Conservation (phyloP, 495 filamentous ascomycete genomes). For the Penicillium canescens region DNA sequence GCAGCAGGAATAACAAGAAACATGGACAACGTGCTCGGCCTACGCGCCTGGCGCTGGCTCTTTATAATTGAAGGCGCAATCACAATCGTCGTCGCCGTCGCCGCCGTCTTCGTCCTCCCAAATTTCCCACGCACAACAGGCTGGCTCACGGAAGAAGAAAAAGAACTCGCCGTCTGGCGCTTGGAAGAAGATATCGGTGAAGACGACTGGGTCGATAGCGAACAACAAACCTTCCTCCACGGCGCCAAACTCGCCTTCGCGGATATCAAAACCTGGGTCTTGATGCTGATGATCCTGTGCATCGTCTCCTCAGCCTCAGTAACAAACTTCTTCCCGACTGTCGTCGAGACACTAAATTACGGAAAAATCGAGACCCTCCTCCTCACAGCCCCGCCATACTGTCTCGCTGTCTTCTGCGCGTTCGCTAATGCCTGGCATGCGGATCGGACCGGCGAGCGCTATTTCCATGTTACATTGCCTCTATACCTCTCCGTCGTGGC, state of each 20-base stretch:
- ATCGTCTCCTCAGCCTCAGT: slow-evolving; percentile 72
- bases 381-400: slow-evolving; percentile 75
- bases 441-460: slow-evolving; percentile 76
- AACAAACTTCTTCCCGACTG: slow-evolving; percentile 89
- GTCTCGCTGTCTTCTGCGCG: slow-evolving; percentile 68
- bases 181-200: slow-evolving; percentile 78
- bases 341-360: slow-evolving; percentile 74
- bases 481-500: slow-evolving; percentile 67
- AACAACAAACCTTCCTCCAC: slow-evolving; percentile 64
- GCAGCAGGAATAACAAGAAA: slow-evolving; percentile 46
- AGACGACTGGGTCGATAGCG: slow-evolving; percentile 67
- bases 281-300: slow-evolving; percentile 64
- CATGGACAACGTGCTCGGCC: slow-evolving; percentile 42
- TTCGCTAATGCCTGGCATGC: slow-evolving; percentile 77
- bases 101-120: slow-evolving; percentile 64
- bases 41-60: slow-evolving; percentile 53
- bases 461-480: slow-evolving; percentile 71
- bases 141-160: slow-evolving; percentile 72
- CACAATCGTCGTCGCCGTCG: slow-evolving; percentile 53
- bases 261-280: slow-evolving; percentile 71
- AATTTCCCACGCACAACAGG: slow-evolving; percentile 77
- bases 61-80: slow-evolving; percentile 70
- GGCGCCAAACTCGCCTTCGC: slow-evolving; percentile 70
- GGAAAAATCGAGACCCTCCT: slow-evolving; percentile 68
- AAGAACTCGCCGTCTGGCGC: slow-evolving; percentile 66